Base-by-base conservation (phyloP, 306 rosid species). In the Trichosanthes cucumerina region DNA sequence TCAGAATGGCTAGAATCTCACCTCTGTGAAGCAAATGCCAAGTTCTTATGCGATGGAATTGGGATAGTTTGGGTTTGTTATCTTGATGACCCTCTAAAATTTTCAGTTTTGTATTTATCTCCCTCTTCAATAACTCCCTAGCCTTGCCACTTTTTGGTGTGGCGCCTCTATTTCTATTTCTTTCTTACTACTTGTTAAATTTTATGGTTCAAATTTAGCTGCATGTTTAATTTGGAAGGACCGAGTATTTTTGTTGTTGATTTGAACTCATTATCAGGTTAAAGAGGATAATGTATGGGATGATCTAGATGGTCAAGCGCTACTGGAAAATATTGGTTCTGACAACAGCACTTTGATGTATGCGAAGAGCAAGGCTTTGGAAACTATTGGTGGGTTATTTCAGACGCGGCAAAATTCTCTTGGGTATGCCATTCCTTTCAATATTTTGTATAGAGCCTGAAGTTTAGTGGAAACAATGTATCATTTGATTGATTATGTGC, bases 1-100 rank as follows among this genome's bases (percentile, higher is more conserved):
- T 85, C 79, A 43, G 91, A 90, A 81, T 78, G 79, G 83, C 87
- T 84, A 52, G 87, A 89, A 31, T 39, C 68, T 75, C 88, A 82
- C 72, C 89, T 94, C 15, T 94, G 97, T 79, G 82, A 83, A 69
- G 88, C 84, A 50, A 80, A 86, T 79, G 98, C 96, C 82, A 88
- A 87, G 72, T 85, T 77, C 78, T 80, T 89, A 83, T 94, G 98
- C 82, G 77, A 83, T 81, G 96, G 91, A 63, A 76, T 79, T 21
- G 98, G 92, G 79, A 82, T 81, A 80, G 65, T 88, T 68, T 94
- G 98, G 98, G 98, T 94, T 57, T 46, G 91, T 87, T 62, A 76
- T 49, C 78, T 82, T 80, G 72, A 6, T 16, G 52, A 54, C 65
- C 78, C 39, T 46, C 46, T 24, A 44, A 41, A 44, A 2, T 7